A percentile compares a stretch with the other conserved stretches of the same genome.
phyloP scores from a whole-genome alignment of 1,139 yeast genomes.

The Yamadazyma diospyri region DNA sequence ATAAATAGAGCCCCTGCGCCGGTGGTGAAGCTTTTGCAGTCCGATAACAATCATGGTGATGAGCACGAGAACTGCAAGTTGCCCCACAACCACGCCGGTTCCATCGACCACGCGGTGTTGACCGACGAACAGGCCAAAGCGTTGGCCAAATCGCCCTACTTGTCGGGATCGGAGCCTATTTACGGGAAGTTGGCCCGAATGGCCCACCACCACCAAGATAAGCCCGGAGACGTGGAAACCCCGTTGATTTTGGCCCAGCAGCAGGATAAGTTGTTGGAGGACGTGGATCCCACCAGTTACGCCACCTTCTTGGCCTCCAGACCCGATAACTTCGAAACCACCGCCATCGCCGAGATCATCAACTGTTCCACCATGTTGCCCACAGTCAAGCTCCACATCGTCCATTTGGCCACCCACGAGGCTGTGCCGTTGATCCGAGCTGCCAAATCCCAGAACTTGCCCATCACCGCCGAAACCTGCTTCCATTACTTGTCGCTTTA shows the following conservation, averaged over 20 bases:
- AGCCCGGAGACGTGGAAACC: conserved; percentile 13
- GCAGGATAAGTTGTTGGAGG: conserved; percentile 37
- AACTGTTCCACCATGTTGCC: conserved; percentile 58
- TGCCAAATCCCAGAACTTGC: conserved; percentile 59
- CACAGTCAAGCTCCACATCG: conserved; percentile 76
- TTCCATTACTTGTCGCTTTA: conserved; percentile 81
- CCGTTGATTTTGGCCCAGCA: conserved; percentile 48
- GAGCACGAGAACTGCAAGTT: conserved; percentile 34
- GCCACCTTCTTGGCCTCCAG: conserved; percentile 76
- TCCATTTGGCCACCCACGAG: conserved; percentile 81
- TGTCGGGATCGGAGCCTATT: conserved; percentile 58
- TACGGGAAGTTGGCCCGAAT: conserved; percentile 47
- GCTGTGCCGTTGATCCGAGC: conserved; percentile 69
- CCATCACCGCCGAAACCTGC: conserved; percentile 84
- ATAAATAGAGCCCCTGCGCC: conserved; percentile 39
- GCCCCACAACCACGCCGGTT: conserved; percentile 39
- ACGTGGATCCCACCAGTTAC: conserved; percentile 66
- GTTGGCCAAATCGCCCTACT: conserved; percentile 50
- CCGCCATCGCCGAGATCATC: conserved; percentile 73
- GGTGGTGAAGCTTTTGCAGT: conserved; percentile 29
- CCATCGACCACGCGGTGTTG: conserved; percentile 35
- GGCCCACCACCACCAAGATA: conserved; percentile 29
- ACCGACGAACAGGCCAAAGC: conserved; percentile 50
- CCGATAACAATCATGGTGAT: conserved; percentile 17
- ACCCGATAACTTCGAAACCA: conserved; percentile 84